These are phyloP conservation scores for Lepiota brunneoincarnata DNA, from an alignment of 768 basidiomycete genomes.

Conservation along the genomic window DNA sequence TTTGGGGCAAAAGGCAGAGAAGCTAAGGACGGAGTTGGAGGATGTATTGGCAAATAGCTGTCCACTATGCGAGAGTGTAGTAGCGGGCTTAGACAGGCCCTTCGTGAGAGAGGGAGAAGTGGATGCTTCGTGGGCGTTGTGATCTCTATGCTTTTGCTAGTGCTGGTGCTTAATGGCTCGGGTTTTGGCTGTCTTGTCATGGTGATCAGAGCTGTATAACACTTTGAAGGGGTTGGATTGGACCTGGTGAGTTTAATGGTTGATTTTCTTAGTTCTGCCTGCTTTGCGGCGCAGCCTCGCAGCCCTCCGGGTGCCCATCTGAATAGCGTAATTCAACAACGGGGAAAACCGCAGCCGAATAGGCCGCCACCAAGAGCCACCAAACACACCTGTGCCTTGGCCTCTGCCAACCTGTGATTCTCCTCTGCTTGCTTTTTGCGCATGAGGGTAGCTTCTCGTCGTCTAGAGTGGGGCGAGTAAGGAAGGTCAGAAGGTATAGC, in stretches of 20 bases:
- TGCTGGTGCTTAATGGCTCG: conserved; percentile 10
- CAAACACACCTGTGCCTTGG: conserved; percentile 57
- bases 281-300: conserved; percentile 69
- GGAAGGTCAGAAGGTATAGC: background rate
- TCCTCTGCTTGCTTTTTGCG: conserved; percentile 76
- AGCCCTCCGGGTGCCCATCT: conserved; percentile 84
- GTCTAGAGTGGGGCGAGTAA: conserved; percentile 34
- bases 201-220: conserved; percentile 8
- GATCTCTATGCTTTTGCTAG: conserved; percentile 15
- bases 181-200: background rate
- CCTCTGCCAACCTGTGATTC: conserved; percentile 62
- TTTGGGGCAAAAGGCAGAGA: conserved; percentile 62
- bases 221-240: conserved; percentile 10
- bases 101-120: conserved; percentile 80
- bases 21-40: conserved; percentile 81
- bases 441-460: conserved; percentile 64
- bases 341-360: conserved; percentile 3
- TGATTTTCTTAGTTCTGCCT: conserved; percentile 79
- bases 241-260: conserved; percentile 45
- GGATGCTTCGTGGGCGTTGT: conserved; percentile 77
- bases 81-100: conserved; percentile 81
- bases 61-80: conserved; percentile 89
- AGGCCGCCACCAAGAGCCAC: conserved; percentile 11
- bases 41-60: conserved; percentile 86
- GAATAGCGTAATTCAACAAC: conserved; percentile 4